Percentiles rank a stretch among this genome's conserved stretches.
Evolutionary conservation across 768 basidiomycete genomes (phyloP).

Genomic region (Mrakia hoshinonis): DNA sequence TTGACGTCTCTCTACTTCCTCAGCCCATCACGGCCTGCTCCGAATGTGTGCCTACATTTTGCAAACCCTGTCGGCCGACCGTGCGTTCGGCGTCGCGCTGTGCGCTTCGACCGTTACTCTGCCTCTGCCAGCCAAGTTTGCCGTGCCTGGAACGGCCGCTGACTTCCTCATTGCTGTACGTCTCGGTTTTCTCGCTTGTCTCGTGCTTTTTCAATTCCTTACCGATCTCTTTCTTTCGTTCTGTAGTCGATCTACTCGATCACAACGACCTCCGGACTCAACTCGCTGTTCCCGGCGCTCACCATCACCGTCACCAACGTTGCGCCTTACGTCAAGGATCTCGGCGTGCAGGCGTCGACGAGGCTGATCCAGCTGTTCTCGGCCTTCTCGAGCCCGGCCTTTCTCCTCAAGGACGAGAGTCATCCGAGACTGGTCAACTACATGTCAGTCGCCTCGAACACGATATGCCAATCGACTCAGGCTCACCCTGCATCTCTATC

Average conservation of each 20-base stretch:
- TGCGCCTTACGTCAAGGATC: conserved; percentile 73
- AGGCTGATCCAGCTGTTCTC: conserved; percentile 79
- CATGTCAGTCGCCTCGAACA: conserved; percentile 50
- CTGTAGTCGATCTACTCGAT: conserved; percentile 75
- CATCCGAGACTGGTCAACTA: conserved; percentile 88
- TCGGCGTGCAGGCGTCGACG: conserved; percentile 71
- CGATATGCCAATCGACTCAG: conserved; percentile 41
- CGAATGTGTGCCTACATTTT: conserved; percentile 83
- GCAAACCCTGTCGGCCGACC: conserved; percentile 80
- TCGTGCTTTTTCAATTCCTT: not conserved
- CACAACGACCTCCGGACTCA: conserved; percentile 77
- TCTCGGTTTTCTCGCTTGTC: conserved; percentile 5
- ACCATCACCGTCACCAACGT: conserved; percentile 82
- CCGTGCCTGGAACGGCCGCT: conserved; percentile 59
- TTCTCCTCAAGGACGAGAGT: conserved; percentile 86
- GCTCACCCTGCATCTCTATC: not conserved
- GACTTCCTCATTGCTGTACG: conserved; percentile 82
- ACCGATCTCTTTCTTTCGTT: not conserved
- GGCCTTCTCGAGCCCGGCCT: conserved; percentile 81
- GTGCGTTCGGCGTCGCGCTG: conserved; percentile 63
- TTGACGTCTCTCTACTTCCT: conserved; percentile 3
- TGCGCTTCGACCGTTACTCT: conserved; percentile 49
- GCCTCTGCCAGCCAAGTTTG: conserved; percentile 68
- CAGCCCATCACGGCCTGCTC: conserved; percentile 85
- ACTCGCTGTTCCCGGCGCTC: conserved; percentile 81